These are phyloP conservation scores for Talaromyces sp. DNA, from an alignment of 2,329 filamentous ascomycete species.

Conservation along the genomic window DNA sequence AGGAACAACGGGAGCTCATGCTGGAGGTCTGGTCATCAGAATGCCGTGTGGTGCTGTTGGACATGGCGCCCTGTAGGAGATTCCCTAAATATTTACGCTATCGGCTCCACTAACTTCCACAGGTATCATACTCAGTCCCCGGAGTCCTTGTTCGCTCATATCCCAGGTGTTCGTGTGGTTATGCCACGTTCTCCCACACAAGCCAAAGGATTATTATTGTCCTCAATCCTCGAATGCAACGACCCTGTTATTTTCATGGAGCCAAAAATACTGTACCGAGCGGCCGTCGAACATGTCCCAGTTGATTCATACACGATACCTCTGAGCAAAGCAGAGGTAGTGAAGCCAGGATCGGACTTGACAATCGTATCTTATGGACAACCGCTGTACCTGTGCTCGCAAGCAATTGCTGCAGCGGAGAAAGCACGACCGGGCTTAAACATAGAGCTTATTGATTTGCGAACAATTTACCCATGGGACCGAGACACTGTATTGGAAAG, in stretches of 20 bases:
- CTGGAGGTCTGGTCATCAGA: slow-evolving; percentile 75
- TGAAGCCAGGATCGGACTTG: slow-evolving; percentile 74
- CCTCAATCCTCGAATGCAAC: slow-evolving; percentile 67
- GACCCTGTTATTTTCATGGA: slow-evolving; percentile 93
- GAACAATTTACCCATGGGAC: slow-evolving; percentile 91
- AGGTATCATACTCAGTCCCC: slow-evolving; percentile 82
- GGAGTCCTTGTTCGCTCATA: slow-evolving; percentile 80
- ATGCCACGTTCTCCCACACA: slow-evolving; percentile 81
- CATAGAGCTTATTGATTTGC: slow-evolving; percentile 79
- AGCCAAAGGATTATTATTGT: slow-evolving; percentile 78
- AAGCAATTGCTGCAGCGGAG: slow-evolving; percentile 70
- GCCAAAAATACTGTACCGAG: slow-evolving; percentile 87
- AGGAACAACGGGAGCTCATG: slow-evolving; percentile 59
- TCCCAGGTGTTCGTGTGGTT: slow-evolving; percentile 79
- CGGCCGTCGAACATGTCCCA: slow-evolving; percentile 87
- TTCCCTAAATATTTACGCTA: neutral
- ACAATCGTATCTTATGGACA: slow-evolving; percentile 88
- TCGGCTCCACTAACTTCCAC: neutral
- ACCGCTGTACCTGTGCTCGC: slow-evolving; percentile 76
- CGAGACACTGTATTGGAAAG: slow-evolving; percentile 73
- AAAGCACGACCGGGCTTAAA: slow-evolving; percentile 66
- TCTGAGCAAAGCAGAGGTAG: slow-evolving; percentile 75
- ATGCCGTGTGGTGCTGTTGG: slow-evolving; percentile 91
- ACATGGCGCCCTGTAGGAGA: slow-evolving; percentile 66
- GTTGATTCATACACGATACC: slow-evolving; percentile 75